Evolutionary conservation across 2,329 filamentous ascomycete species (phyloP), one percentile per base, ranked within the genome.

Genomic region (Epichloe scottii): DNA sequence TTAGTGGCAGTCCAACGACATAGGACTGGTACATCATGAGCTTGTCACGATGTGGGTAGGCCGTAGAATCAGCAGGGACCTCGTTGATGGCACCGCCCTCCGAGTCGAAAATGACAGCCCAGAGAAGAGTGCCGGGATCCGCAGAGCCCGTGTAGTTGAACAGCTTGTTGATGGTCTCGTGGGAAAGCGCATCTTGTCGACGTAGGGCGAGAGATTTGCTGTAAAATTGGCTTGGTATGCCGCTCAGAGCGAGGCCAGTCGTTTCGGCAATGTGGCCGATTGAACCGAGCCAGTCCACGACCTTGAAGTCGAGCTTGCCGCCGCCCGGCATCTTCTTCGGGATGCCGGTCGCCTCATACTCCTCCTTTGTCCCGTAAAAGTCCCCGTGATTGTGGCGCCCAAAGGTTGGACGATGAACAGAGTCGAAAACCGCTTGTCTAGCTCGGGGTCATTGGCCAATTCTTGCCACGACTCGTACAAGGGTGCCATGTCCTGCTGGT

Each of bases 21-120:
- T 84, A 84, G 0, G 75, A 77, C 59, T 85, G 78, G 59, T 81
- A 75, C 66, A 81, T 82, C 64, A 84, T 75, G 40, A 83, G 57
- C 55, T 78, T 78, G 67, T 85, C 77, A 45, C 82, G 75, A 58
- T 85, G 81, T 1, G 76, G 73, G 58, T 82, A 85, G 7, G 80
- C 75, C 0, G 81, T 83, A 10, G 74, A 74, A 56, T 81, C 70
- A 54, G 63, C 61, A 0, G 79, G 65, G 1, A 77, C 66, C 52
- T 84, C 79, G 56, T 71, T 73, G 48, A 79, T 72, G 12, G 79
- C 79, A 10, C 82, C 82, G 42, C 79, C 81, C 15, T 74, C 71
- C 1, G 78, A 71, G 59, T 84, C 78, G 58, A 83, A 84, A 42
- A 83, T 80, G 51, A 82, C 66, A 58, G 78, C 77, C 78, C 81